Base-by-base conservation (phyloP, 805 yeast genomes). In the Myxozyma vanderwaltii region DNA sequence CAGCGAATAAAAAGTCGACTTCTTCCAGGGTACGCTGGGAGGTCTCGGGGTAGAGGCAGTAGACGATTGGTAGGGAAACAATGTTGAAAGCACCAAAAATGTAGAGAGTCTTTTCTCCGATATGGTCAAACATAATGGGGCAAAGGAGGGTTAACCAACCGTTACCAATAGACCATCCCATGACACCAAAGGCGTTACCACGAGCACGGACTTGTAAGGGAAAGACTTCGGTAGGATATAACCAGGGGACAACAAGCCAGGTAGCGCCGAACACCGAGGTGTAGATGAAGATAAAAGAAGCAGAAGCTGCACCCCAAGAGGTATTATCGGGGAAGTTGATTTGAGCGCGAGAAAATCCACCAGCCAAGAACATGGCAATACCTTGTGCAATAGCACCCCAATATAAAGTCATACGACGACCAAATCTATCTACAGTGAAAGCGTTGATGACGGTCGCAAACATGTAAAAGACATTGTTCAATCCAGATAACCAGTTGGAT, bases 1-100 rank as follows among this genome's bases (percentile, higher is more conserved):
- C 44, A 66, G 69, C 75, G 72, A 82, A 84, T 71, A 84, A 71
- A 56, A 72, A 73, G 71, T 84, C 87, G 69, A 84, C 75, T 67
- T 84, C 87, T 52, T 84, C 86, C 67, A 78, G 80, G 0, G 87
- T 81, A 70, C 83, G 78, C 54, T 77, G 78, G 59, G 77, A 76
- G 35, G 87, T 82, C 69, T 84, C 89, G 12, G 89, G 88, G 69
- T 83, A 86, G 68, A 81, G 79, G 70, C 84, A 78, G 76, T 75
- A 84, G 19, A 61, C 64, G 45, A 61, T 57, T 43, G 62, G 58
- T 23, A 67, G 43, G 10, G 67, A 54, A 39, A 51, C 40, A 45
- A 70, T 63, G 62, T 72, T 72, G 63, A 66, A 68, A 29, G 61
- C 72, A 46, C 72, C 74, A 58, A 72, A 72, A 39, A 72, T 68